These are phyloP conservation scores for Globisporangium acanthophoron DNA, from an alignment of 352 stramenopile genomes.

Conservation along the genomic window DNA sequence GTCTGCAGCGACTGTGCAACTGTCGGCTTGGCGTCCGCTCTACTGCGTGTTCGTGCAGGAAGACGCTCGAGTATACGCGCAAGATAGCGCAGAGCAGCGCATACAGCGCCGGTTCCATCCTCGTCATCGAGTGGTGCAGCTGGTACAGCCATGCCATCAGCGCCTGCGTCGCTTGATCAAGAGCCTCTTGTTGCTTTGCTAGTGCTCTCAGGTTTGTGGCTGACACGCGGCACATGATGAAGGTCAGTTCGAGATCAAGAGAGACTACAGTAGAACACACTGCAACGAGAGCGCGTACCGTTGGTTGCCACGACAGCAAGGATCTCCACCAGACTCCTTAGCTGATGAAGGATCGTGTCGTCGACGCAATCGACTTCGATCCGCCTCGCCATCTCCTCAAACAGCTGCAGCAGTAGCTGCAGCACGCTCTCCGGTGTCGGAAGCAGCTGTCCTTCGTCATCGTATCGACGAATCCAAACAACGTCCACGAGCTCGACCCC, in stretches of 20 bases:
- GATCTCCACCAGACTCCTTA: slow-evolving; percentile 13
- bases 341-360: slow-evolving; percentile 3
- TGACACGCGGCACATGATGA: not conserved
- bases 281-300: not conserved
- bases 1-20: slow-evolving; percentile 7
- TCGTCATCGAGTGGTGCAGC: slow-evolving; percentile 4
- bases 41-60: not conserved
- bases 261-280: no score
- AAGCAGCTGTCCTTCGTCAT: slow-evolving; percentile 24
- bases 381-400: slow-evolving; percentile 10
- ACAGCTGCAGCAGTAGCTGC: slow-evolving; percentile 13
- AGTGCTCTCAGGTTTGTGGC: not conserved
- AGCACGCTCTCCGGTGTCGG: slow-evolving; percentile 12
- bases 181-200: not conserved
- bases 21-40: not conserved
- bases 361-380: not conserved
- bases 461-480: slow-evolving; percentile 28
- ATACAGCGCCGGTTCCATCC: slow-evolving; percentile 5
- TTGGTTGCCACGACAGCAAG: slow-evolving; percentile 21
- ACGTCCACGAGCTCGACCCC: slow-evolving; percentile 25
- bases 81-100: not conserved
- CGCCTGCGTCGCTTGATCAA: slow-evolving; percentile 1
- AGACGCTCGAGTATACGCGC: slow-evolving; percentile 6
- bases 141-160: slow-evolving; percentile 8
- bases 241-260: not conserved